Conservation (phyloP, 495 filamentous ascomycete species). For the Delitschia confertaspora region DNA sequence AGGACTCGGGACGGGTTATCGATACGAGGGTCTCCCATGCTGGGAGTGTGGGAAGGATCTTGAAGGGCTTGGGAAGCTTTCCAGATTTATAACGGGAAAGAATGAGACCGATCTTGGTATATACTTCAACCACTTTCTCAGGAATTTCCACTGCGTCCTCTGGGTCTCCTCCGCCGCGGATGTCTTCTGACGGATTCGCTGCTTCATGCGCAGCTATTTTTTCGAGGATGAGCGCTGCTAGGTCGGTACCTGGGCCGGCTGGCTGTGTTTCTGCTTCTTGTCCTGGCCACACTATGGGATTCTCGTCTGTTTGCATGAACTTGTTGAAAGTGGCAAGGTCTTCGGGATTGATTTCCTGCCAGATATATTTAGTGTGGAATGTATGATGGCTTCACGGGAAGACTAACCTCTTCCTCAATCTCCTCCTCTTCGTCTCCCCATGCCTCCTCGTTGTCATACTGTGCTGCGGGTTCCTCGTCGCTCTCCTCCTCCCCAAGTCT, state of each 20-base stretch:
- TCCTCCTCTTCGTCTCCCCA: constrained; percentile 60
- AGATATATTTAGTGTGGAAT: background rate
- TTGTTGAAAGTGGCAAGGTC: constrained; percentile 86
- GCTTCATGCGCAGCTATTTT: constrained; percentile 93
- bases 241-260: constrained; percentile 50
- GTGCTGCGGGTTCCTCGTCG: constrained; percentile 31
- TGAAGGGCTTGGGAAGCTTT: constrained; percentile 92
- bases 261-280: constrained; percentile 32
- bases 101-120: constrained; percentile 82
- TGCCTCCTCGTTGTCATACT: constrained; percentile 48
- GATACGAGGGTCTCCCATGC: constrained; percentile 81
- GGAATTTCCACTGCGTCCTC: constrained; percentile 81
- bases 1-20: constrained; percentile 70
- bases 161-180: constrained; percentile 27
- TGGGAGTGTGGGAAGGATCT: constrained; percentile 84
- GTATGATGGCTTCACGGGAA: constrained; percentile 9
- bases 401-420: constrained; percentile 56
- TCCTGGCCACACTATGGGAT: constrained; percentile 36
- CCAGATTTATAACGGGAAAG: constrained; percentile 91
- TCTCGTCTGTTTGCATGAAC: constrained; percentile 58
- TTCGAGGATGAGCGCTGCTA: constrained; percentile 84
- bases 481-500: constrained; percentile 43
- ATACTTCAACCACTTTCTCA: constrained; percentile 88
- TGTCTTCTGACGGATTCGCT: constrained; percentile 25
- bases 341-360: constrained; percentile 71